These are phyloP conservation scores for Mucor piriformis DNA, from an alignment of 371 early-diverging fungal species.

Conservation along the genomic window DNA sequence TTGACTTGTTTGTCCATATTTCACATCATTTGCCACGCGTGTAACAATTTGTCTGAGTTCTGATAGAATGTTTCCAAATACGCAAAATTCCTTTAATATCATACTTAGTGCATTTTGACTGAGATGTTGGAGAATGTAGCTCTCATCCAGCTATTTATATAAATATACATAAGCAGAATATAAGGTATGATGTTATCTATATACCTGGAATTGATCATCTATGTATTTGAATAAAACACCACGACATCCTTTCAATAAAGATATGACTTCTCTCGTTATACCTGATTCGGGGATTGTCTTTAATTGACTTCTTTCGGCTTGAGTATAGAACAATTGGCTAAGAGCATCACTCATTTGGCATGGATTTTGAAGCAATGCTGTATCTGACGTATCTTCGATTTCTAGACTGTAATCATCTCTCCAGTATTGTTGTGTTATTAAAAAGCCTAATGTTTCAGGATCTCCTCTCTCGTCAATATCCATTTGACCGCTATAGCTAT, in stretches of 20 bases:
- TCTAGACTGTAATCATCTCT: slow-evolving; percentile 4
- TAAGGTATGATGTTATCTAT: not conserved
- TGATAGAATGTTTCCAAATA: slow-evolving; percentile 29
- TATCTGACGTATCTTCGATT: not conserved
- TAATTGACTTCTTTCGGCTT: not conserved
- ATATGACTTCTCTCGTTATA: slow-evolving; percentile 35
- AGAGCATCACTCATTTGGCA: slow-evolving; percentile 14
- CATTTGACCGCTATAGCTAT: slow-evolving; percentile 7
- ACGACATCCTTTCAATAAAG: slow-evolving; percentile 32
- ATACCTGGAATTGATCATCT: slow-evolving; percentile 18
- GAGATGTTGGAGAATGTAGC: slow-evolving; percentile 20
- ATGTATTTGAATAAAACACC: slow-evolving; percentile 28
- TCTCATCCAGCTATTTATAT: slow-evolving; percentile 12
- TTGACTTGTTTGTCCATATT: slow-evolving; percentile 43
- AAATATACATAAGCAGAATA: no score
- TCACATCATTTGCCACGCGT: slow-evolving; percentile 7
- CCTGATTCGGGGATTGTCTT: slow-evolving; percentile 32
- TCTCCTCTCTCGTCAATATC: slow-evolving; percentile 23
- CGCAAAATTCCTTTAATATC: slow-evolving; percentile 30
- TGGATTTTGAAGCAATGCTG: slow-evolving; percentile 16
- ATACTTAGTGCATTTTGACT: slow-evolving; percentile 19
- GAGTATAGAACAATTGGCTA: not conserved
- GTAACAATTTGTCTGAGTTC: slow-evolving; percentile 19
- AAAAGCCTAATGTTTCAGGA: slow-evolving; percentile 12
- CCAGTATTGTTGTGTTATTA: slow-evolving; percentile 29